Percentiles rank a stretch among this genome's conserved stretches.
Evolutionary conservation across 768 basidiomycete species (phyloP).

Genomic region (Peribolospora baueri): DNA sequence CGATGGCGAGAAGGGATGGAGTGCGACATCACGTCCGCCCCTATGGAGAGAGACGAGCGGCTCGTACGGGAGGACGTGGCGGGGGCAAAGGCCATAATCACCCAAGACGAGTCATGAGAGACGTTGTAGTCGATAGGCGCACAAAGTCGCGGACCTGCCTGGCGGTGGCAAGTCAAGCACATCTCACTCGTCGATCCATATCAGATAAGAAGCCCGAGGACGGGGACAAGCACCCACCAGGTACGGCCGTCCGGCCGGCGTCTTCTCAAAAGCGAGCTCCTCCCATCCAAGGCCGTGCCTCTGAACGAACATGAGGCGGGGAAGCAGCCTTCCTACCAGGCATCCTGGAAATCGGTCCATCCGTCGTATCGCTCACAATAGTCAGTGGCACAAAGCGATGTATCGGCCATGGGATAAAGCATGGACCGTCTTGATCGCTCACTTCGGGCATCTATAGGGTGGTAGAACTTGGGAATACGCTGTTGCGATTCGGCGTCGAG

Average conservation of each 20-base stretch:
- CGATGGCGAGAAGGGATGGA: slow-evolving; percentile 4
- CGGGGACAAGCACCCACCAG: neutral
- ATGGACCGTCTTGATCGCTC: neutral
- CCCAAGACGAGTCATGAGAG: slow-evolving; percentile 7
- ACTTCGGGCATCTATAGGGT: slow-evolving; percentile 6
- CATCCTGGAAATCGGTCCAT: neutral
- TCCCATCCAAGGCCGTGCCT: neutral
- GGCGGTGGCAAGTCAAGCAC: neutral
- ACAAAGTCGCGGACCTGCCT: neutral
- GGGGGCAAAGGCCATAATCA: neutral
- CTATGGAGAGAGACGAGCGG: neutral
- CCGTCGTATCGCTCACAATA: rapidly evolving
- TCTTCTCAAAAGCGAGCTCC: neutral
- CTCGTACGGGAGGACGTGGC: neutral
- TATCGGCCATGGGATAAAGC: no score
- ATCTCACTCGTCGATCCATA: neutral
- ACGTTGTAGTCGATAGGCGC: slow-evolving; percentile 5
- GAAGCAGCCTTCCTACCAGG: slow-evolving; percentile 3
- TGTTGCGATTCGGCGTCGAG: neutral
- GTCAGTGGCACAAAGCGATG: rapidly evolving
- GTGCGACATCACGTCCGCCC: slow-evolving; percentile 7
- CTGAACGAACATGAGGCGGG: neutral
- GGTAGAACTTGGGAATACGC: slow-evolving; percentile 1
- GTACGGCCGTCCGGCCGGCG: neutral
- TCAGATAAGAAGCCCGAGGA: neutral